Evolutionary conservation across 805 yeast genomes (phyloP).

Genomic region (Lipomyces starkeyi): DNA sequence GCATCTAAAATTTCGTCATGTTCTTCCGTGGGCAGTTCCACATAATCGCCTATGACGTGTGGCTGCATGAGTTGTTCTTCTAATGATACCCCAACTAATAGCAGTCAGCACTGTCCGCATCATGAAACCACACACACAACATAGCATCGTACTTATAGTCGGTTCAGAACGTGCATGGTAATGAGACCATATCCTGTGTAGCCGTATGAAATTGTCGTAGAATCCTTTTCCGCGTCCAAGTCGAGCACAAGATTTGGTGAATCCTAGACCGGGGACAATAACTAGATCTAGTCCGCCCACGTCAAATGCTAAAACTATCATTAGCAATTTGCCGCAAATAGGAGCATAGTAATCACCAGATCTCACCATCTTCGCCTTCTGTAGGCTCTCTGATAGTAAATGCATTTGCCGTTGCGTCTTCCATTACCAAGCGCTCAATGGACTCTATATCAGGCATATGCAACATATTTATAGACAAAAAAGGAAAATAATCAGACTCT

Average conservation of each 20-base stretch:
- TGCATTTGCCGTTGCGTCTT: background rate
- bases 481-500: conserved; percentile 13
- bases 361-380: conserved; percentile 8
- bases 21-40: conserved; percentile 57
- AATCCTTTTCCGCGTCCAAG: conserved; percentile 95
- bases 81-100: conserved; percentile 67
- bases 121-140: background rate
- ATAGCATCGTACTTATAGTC: background rate
- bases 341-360: background rate
- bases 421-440: conserved; percentile 4
- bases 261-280: conserved; percentile 86
- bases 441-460: conserved; percentile 6
- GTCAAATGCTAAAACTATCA: conserved; percentile 30
- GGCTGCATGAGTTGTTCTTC: conserved; percentile 60
- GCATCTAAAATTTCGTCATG: conserved; percentile 69
- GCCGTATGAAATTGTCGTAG: conserved; percentile 75
- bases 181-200: conserved; percentile 51
- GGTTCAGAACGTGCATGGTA: conserved; percentile 4
- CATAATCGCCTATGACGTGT: background rate
- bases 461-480: conserved; percentile 15
- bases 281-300: conserved; percentile 67
- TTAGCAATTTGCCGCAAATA: background rate
- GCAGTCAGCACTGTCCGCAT: background rate
- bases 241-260: conserved; percentile 58
- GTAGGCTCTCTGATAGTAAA: conserved; percentile 15